These are phyloP conservation scores for Drechslerella coelobrocha DNA, from an alignment of 2,329 filamentous ascomycete genomes.

Conservation along the genomic window DNA sequence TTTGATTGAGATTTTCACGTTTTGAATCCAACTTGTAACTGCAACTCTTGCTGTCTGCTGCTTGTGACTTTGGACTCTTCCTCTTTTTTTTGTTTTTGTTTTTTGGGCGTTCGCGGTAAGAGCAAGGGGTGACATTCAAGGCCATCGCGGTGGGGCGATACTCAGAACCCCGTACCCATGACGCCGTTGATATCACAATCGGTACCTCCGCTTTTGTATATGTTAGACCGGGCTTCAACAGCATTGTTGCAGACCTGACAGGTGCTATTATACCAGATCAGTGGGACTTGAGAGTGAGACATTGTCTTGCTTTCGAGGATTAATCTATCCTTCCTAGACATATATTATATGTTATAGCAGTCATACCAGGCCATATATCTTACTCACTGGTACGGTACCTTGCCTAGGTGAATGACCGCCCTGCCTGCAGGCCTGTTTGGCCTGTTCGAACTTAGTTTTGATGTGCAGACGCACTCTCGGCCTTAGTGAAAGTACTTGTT, in stretches of 20 bases:
- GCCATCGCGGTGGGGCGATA: neutral
- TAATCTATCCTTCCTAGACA: neutral
- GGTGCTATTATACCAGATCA: neutral
- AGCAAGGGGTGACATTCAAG: neutral
- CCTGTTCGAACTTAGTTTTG: too few species aligned
- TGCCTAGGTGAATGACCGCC: neutral
- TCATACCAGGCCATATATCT: neutral
- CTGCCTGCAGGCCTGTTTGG: too few species aligned
- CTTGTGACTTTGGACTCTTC: too few species aligned
- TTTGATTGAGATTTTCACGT: too few species aligned
- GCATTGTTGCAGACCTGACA: neutral
- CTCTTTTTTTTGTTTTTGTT: neutral
- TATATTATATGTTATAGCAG: slow-evolving; percentile 8
- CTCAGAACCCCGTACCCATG: neutral
- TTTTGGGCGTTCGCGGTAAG: neutral
- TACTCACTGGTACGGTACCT: neutral
- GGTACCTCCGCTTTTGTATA: neutral
- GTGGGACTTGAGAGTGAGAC: neutral
- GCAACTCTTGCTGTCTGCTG: too few species aligned
- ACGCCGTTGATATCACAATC: neutral
- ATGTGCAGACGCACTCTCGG: too few species aligned
- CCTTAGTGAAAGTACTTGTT: too few species aligned
- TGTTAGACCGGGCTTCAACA: neutral
- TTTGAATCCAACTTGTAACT: too few species aligned
- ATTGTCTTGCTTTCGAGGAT: slow-evolving; percentile 1